These are phyloP conservation scores for Candida smagusa DNA, from an alignment of 1,139 yeast species.

Conservation along the genomic window DNA sequence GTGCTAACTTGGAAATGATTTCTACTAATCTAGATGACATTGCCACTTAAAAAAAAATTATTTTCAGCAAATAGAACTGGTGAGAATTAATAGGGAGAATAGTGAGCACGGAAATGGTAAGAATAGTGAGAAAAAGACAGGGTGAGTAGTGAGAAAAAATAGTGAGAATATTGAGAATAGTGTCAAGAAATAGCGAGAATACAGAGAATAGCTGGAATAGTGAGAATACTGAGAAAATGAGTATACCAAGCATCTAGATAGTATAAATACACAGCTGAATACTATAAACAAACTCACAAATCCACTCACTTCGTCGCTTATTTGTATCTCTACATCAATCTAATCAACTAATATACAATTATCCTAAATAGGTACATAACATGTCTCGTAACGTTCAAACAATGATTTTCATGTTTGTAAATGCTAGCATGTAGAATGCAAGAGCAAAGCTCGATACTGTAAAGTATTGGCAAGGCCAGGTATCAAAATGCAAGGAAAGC, in stretches of 20 bases:
- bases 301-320: background rate
- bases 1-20: conserved; percentile 48
- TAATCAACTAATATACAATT: too few relatives aligned
- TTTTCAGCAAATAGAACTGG: background rate
- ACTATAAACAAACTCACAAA: too few relatives aligned
- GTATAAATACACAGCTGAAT: too few relatives aligned
- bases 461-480: too few relatives aligned
- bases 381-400: background rate
- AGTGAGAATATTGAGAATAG: too few relatives aligned
- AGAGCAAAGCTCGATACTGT: background rate
- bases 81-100: background rate
- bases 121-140: background rate
- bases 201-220: too few relatives aligned
- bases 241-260: too few relatives aligned
- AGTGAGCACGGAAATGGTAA: background rate
- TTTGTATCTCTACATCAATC: background rate
- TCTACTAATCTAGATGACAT: conserved; percentile 43
- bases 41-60: conserved; percentile 9
- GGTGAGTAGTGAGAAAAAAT: too few relatives aligned
- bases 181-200: too few relatives aligned
- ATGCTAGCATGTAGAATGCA: background rate
- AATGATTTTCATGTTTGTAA: background rate
- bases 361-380: too few relatives aligned
- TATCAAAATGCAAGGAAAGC: background rate
- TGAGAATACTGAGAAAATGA: too few relatives aligned